Percentiles rank a stretch among this genome's conserved stretches.
Evolutionary conservation across 306 rosid genomes (phyloP).

Genomic region (Prunus mume): DNA sequence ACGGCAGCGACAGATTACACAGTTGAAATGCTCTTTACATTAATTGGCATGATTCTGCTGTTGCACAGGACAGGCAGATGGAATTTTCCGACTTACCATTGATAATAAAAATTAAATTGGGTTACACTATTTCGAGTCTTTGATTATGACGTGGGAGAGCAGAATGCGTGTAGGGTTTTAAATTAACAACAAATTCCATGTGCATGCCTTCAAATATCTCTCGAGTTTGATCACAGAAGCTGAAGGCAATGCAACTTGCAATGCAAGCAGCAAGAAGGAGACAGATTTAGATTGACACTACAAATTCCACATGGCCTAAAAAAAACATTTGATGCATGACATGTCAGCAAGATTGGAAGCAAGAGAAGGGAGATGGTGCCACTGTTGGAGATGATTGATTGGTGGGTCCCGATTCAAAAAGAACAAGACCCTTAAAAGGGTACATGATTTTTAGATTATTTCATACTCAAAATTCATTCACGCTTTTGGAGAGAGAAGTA

Average conservation of each 20-base stretch:
- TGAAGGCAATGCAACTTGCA: conserved; percentile 12
- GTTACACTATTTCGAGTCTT: too few relatives aligned
- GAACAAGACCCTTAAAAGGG: conserved; percentile 37
- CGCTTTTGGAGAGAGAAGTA: conserved; percentile 22
- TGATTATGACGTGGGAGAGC: too few relatives aligned
- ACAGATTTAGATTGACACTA: conserved; percentile 56
- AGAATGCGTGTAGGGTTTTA: background rate
- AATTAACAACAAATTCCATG: background rate
- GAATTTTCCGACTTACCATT: too few relatives aligned
- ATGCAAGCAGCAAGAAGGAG: conserved; percentile 30
- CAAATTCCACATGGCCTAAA: conserved; percentile 47
- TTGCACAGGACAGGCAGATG: too few relatives aligned
- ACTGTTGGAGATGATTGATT: conserved; percentile 27
- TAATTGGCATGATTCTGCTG: too few relatives aligned
- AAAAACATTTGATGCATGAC: conserved; percentile 54
- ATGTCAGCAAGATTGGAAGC: conserved; percentile 57
- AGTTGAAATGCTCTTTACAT: too few relatives aligned
- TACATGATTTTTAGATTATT: conserved; percentile 23
- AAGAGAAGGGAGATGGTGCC: conserved; percentile 23
- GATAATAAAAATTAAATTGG: too few relatives aligned
- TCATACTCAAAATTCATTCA: conserved; percentile 14
- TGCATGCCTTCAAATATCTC: conserved; percentile 17
- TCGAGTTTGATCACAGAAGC: conserved; percentile 19
- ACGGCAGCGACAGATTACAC: too few relatives aligned
- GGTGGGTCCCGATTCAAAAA: conserved; percentile 48